A percentile compares a stretch with the other conserved stretches of the same genome.
phyloP scores from a whole-genome alignment of 345 rosid genomes.

The Tarenaya hassleriana region DNA sequence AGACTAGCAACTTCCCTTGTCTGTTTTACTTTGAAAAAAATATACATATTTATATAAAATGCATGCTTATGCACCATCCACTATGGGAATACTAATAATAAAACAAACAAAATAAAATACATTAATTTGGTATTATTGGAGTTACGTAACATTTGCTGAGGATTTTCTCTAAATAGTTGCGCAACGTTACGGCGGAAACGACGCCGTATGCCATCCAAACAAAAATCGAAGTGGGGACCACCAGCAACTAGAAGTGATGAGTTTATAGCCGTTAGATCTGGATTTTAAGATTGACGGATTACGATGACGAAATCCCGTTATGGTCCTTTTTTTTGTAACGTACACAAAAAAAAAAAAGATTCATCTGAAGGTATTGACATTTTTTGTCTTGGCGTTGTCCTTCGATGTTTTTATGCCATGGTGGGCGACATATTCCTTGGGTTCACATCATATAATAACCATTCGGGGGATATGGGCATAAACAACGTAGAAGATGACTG shows the following conservation, averaged over 20 bases:
- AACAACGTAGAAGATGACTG: too few species aligned
- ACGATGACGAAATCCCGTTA: not conserved
- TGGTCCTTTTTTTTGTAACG: slow-evolving; percentile 11
- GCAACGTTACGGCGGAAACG: slow-evolving; percentile 28
- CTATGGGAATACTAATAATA: too few species aligned
- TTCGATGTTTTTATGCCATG: slow-evolving; percentile 14
- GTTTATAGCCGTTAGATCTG: slow-evolving; percentile 18
- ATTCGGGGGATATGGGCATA: too few species aligned
- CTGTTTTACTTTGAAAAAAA: too few species aligned
- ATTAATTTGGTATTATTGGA: too few species aligned
- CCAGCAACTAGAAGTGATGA: slow-evolving; percentile 16
- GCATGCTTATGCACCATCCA: too few species aligned
- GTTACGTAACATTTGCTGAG: too few species aligned
- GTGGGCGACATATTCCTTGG: not conserved
- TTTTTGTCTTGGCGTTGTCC: slow-evolving; percentile 31
- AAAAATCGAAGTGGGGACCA: slow-evolving; percentile 25
- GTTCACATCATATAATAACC: slow-evolving; percentile 17
- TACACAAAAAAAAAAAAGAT: slow-evolving; percentile 14
- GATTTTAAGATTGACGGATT: too few species aligned
- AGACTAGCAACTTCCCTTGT: too few species aligned
- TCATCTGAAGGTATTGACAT: slow-evolving; percentile 22
- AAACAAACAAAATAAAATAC: too few species aligned
- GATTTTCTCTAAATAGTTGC: not conserved
- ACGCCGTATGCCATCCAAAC: slow-evolving; percentile 18
- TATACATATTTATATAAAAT: too few species aligned